Evolutionary conservation across 1,284 basidiomycete species (phyloP).

Genomic region (Apiotrichum laibachii): DNA sequence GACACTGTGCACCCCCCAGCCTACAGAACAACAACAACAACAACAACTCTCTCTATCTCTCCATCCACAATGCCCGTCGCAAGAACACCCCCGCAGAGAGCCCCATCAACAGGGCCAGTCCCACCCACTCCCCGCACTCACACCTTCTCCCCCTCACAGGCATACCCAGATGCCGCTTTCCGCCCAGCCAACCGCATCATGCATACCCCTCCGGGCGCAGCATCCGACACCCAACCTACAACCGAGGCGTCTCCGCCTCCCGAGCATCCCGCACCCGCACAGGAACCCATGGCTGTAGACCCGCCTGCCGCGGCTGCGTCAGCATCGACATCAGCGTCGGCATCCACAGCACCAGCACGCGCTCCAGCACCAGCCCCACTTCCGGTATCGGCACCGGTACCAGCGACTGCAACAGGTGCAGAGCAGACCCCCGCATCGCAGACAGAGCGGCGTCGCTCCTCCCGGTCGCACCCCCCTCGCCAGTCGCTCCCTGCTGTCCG

Average conservation of each 20-base stretch:
- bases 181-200: neutral
- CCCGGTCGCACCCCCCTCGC: too few species aligned
- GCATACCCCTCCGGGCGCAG: neutral
- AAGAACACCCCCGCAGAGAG: slow-evolving; percentile 32
- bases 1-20: too few species aligned
- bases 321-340: too few species aligned
- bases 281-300: too few species aligned
- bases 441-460: neutral
- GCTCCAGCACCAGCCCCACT: too few species aligned
- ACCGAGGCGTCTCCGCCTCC: neutral
- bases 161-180: slow-evolving; percentile 12
- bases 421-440: neutral
- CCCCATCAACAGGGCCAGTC: slow-evolving; percentile 6
- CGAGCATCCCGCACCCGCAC: too few species aligned
- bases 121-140: neutral
- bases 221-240: neutral
- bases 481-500: neutral
- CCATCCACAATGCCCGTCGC: slow-evolving; percentile 31
- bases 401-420: neutral
- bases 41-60: neutral
- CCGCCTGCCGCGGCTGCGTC: too few species aligned
- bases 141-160: slow-evolving; percentile 20
- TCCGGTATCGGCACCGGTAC: too few species aligned
- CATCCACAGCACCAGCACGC: too few species aligned
- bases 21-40: too few species aligned